Base-by-base conservation (phyloP, 495 filamentous ascomycete species). In the Amorphotheca resinae region DNA sequence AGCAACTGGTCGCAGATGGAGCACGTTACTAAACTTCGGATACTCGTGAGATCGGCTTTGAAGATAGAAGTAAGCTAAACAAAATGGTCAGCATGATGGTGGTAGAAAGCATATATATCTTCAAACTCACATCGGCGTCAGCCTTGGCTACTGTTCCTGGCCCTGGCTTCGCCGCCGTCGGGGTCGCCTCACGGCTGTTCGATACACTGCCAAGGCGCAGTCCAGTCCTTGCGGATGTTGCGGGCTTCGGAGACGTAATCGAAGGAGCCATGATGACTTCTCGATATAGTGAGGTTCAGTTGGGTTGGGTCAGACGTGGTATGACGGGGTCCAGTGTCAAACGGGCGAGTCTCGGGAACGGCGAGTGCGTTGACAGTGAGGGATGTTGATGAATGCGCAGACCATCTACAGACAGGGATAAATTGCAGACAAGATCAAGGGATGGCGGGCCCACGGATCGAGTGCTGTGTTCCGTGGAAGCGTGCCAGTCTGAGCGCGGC, bases 1-100 rank as follows among this genome's bases (percentile, higher is more conserved):
- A 85, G 64, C 15, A 79, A 68, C 28, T 73, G 67, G 35, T 78
- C 70, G 51, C 80, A 85, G 38, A 85, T 77, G 37, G 76, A 74
- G 59, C 80, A 85, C 36, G 74, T 76, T 42, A 79, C 41, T 6
- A 55, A 18, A 15, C n/a, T 38, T 46, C 44, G 38, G 15, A 58
- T 47, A 32, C 40, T 43, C 31, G 41, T 41, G 16, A 58, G 44
- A 26, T 55, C 55, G 5, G 38, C 15, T 41, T 45, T 50, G 21
- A 57, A 57, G 25, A 40, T 21, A 6, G 37, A 26, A 6, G 38
- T 33, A 39, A 49, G 45, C 51, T 57, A 22, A 3, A 33, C 6
- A 33, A 11, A 31, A n/a, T n/a, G 4, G 28, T 51, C 38, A 51
- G 42, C 21, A 45, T 9, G 26, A 6, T 3, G 28, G 17, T n/a